Evolutionary conservation across 441 rosid species (phyloP).

Genomic region (Viola pubescens): DNA sequence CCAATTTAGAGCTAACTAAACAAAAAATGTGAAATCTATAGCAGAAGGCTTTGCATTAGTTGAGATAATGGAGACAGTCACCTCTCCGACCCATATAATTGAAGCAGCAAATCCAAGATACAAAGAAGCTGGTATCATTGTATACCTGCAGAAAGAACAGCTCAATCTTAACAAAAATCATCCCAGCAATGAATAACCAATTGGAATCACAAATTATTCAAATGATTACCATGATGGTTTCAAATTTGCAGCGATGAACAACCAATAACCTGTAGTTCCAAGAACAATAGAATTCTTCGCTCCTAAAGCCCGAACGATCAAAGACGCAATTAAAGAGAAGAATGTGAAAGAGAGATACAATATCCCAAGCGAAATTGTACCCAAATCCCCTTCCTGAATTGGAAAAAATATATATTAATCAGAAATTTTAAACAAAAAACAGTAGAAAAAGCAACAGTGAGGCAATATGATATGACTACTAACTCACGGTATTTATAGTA

Average conservation of each 20-base stretch:
- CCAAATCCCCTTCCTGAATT: conserved; percentile 58
- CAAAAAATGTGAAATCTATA: too few species aligned
- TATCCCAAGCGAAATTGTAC: conserved; percentile 82
- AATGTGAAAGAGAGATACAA: conserved; percentile 75
- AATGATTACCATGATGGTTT: conserved; percentile 59
- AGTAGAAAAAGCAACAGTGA: neutral
- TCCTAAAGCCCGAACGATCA: conserved; percentile 73
- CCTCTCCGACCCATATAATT: conserved; percentile 96
- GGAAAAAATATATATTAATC: neutral
- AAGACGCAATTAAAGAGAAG: conserved; percentile 67
- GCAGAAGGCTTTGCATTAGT: too few species aligned
- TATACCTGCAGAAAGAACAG: conserved; percentile 42
- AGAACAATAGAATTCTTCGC: conserved; percentile 77
- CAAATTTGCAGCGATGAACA: conserved; percentile 83
- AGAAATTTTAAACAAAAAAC: neutral
- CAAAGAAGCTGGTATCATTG: conserved; percentile 80
- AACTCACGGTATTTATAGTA: conserved; percentile 57
- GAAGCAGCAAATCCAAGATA: conserved; percentile 91
- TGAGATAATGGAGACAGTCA: conserved; percentile 13
- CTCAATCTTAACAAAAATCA: neutral
- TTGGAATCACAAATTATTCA: neutral
- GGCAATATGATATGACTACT: neutral
- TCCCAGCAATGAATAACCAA: neutral
- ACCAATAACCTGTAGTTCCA: conserved; percentile 88
- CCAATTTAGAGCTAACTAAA: too few species aligned